Evolutionary conservation across 2,329 filamentous ascomycete genomes (phyloP).

Genomic region (Ustilaginoidea virens): DNA sequence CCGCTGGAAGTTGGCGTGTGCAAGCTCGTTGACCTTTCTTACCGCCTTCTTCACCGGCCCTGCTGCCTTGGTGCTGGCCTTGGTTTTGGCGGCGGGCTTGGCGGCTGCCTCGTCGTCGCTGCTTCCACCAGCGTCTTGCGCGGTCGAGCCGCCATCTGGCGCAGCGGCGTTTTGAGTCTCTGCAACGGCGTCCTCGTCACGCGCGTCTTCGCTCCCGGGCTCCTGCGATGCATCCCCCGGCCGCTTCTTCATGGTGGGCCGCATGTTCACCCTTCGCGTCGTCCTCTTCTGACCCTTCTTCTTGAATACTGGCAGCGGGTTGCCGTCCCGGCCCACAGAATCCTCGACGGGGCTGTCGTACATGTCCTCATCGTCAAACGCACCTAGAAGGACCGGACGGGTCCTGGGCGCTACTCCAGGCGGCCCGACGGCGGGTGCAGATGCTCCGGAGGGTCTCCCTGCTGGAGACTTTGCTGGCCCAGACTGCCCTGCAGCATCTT

Average conservation of each 20-base stretch:
- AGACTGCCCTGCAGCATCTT: constrained; percentile 18
- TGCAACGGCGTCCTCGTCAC: constrained; percentile 18
- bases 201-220: constrained; percentile 13
- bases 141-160: constrained; percentile 8
- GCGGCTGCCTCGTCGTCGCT: constrained; percentile 7
- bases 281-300: constrained; percentile 76
- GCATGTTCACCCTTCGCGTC: constrained; percentile 52
- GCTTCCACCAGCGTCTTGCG: constrained; percentile 5
- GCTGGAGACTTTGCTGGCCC: constrained; percentile 10
- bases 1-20: constrained; percentile 51
- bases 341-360: constrained; percentile 42
- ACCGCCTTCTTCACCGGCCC: constrained; percentile 33
- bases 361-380: constrained; percentile 46
- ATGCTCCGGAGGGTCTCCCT: too few relatives aligned
- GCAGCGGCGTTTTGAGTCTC: constrained; percentile 12
- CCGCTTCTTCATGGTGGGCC: constrained; percentile 33
- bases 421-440: too few relatives aligned
- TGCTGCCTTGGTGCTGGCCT: constrained; percentile 20
- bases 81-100: constrained; percentile 11
- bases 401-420: too few relatives aligned
- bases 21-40: constrained; percentile 47
- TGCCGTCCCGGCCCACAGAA: constrained; percentile 36
- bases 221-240: constrained; percentile 17
- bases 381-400: constrained; percentile 33
- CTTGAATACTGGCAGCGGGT: constrained; percentile 52